These are phyloP conservation scores for Phytophthora sansomeana DNA, from an alignment of 352 stramenopile genomes.

Conservation along the genomic window DNA sequence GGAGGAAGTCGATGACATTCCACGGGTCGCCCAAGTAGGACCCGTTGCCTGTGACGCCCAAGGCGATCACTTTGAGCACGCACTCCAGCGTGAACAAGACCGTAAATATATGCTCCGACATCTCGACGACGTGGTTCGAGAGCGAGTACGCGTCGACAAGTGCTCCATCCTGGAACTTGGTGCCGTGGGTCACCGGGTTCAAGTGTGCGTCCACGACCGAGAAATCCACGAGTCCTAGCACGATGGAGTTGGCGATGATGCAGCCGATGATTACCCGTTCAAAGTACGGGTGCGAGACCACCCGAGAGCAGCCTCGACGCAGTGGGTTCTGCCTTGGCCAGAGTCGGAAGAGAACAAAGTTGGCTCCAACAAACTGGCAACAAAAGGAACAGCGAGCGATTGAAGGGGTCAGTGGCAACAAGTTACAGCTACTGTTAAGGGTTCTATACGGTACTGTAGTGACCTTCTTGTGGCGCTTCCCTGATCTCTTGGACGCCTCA, in stretches of 20 bases:
- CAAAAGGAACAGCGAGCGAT: no score
- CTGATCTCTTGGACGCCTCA: not conserved
- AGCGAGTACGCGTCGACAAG: conserved; percentile 46
- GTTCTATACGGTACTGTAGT: no score
- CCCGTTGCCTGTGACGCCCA: conserved; percentile 71
- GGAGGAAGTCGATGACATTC: conserved; percentile 93
- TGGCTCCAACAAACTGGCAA: not conserved
- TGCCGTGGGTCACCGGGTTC: conserved; percentile 56
- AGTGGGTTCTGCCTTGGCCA: conserved; percentile 49
- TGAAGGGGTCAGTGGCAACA: no score
- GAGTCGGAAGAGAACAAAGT: conserved; percentile 37
- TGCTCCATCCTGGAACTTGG: conserved; percentile 44
- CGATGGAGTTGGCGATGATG: conserved; percentile 85
- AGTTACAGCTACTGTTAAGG: no score
- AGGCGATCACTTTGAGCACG: conserved; percentile 87
- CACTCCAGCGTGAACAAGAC: conserved; percentile 86
- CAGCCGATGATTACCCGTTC: conserved; percentile 79
- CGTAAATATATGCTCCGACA: conserved; percentile 79
- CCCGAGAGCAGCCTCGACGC: conserved; percentile 48
- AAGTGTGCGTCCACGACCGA: conserved; percentile 58
- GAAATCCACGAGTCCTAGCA: conserved; percentile 83
- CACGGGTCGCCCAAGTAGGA: conserved; percentile 85
- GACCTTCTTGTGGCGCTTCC: no score
- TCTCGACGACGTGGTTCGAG: conserved; percentile 55
- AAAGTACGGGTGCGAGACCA: conserved; percentile 65